These are phyloP conservation scores for Candolleomyces aberdarensis DNA, from an alignment of 768 basidiomycete species.

Conservation along the genomic window DNA sequence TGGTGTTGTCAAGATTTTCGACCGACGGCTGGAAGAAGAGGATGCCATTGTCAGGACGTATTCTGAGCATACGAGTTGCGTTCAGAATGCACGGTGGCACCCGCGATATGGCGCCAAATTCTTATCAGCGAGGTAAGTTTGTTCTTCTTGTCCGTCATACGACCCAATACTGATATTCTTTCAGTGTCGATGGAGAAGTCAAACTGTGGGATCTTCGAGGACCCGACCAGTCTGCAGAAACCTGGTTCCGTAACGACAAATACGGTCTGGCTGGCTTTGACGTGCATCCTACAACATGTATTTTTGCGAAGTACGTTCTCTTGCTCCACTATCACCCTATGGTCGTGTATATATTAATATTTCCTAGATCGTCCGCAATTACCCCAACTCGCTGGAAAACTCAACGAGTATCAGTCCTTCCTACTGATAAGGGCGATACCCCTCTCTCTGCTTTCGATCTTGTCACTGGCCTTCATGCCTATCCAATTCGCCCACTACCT, in stretches of 20 bases:
- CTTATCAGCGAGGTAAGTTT: conserved; percentile 77
- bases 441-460: conserved; percentile 37
- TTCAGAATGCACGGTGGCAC: conserved; percentile 88
- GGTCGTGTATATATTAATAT: neutral
- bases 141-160: neutral
- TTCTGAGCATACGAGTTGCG: conserved; percentile 77
- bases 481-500: conserved; percentile 38
- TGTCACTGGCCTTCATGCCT: conserved; percentile 43
- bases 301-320: conserved; percentile 77
- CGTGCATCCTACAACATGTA: conserved; percentile 76
- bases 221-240: conserved; percentile 51
- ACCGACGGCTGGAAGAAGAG: conserved; percentile 82
- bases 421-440: conserved; percentile 34
- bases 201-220: conserved; percentile 89
- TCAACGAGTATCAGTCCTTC: conserved; percentile 54
- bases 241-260: conserved; percentile 58
- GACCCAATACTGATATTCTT: neutral
- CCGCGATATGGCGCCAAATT: conserved; percentile 65
- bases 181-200: conserved; percentile 84
- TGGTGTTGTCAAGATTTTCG: conserved; percentile 86
- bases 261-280: conserved; percentile 83
- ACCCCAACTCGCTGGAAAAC: conserved; percentile 50
- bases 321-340: neutral
- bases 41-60: conserved; percentile 81
- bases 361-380: conserved; percentile 45